A percentile compares a stretch with the other conserved stretches of the same genome.
These are phyloP conservation scores for Beta lomatogona DNA, from an alignment of 179 eudicot genomes.

Conservation along the genomic window DNA sequence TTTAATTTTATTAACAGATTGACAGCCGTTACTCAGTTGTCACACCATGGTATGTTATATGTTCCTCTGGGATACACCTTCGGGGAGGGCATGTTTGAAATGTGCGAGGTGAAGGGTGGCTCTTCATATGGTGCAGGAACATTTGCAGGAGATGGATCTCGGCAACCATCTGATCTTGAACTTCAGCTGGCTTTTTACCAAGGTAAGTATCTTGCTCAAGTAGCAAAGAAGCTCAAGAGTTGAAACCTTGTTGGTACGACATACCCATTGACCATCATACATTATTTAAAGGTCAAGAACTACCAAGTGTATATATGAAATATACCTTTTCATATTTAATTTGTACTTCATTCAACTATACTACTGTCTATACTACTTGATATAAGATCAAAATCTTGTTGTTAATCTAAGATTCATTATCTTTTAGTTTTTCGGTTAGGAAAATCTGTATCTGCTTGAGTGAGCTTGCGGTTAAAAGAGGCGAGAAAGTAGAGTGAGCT, in stretches of 20 bases:
- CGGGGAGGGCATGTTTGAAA: conserved; percentile 68
- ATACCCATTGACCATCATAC: not conserved
- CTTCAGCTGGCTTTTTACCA: conserved; percentile 71
- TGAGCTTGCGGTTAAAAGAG: too few species aligned
- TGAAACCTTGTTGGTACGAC: not conserved
- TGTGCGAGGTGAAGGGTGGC: conserved; percentile 69
- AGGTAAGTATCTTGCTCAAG: conserved; percentile 64
- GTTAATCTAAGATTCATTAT: not conserved
- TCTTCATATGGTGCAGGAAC: conserved; percentile 80
- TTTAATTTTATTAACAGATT: conserved; percentile 37
- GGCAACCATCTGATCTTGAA: conserved; percentile 62
- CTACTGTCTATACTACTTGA: not conserved
- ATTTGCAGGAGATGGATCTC: conserved; percentile 73
- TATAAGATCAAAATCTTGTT: not conserved
- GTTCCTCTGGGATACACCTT: conserved; percentile 71
- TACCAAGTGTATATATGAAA: not conserved
- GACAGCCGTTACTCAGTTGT: conserved; percentile 60
- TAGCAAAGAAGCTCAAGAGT: conserved; percentile 47
- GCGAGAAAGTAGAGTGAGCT: too few species aligned
- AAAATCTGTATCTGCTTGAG: too few species aligned
- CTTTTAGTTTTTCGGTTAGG: not conserved
- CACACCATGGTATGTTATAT: conserved; percentile 73
- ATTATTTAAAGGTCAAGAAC: not conserved
- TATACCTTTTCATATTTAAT: not conserved
- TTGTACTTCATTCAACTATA: not conserved